Evolutionary conservation across 352 stramenopile species (phyloP).

Genomic region (Globisporangium parvum): DNA sequence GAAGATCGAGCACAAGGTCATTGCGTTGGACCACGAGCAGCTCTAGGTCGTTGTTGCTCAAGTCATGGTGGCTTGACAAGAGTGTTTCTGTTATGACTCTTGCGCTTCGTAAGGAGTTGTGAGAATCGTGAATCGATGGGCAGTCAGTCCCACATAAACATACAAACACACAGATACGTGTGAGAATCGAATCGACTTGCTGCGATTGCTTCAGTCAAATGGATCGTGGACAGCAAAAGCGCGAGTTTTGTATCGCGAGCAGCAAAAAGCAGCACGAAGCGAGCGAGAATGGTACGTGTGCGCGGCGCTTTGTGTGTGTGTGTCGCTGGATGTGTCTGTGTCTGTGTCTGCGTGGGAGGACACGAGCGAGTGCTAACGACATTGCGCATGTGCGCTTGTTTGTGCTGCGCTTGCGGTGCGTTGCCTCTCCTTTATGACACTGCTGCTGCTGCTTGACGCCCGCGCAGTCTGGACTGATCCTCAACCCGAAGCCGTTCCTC

Average conservation of each 20-base stretch:
- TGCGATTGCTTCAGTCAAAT: neutral
- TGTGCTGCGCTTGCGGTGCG: neutral
- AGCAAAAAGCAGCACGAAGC: neutral
- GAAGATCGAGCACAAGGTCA: constrained; percentile 58
- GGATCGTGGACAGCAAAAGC: neutral
- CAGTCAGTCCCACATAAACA: neutral
- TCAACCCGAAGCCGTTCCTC: constrained; percentile 96
- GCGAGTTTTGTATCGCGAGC: neutral
- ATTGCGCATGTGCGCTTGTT: neutral
- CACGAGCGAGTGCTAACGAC: neutral
- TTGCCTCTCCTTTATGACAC: constrained; percentile 6
- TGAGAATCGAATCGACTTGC: neutral
- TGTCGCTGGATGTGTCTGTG: neutral
- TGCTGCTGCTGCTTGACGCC: neutral
- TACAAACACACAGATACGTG: neutral
- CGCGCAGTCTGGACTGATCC: constrained; percentile 75
- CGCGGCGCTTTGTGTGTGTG: neutral
- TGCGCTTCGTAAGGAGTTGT: neutral
- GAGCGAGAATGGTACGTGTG: neutral
- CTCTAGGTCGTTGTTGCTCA: constrained; percentile 2
- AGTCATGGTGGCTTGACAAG: neutral
- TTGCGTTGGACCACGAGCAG: constrained; percentile 32
- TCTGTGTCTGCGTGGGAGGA: neutral
- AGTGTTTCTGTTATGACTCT: neutral
- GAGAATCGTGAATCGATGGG: too few species aligned